Conservation (phyloP, 805 yeast species). For the Metschnikowia similis region DNA sequence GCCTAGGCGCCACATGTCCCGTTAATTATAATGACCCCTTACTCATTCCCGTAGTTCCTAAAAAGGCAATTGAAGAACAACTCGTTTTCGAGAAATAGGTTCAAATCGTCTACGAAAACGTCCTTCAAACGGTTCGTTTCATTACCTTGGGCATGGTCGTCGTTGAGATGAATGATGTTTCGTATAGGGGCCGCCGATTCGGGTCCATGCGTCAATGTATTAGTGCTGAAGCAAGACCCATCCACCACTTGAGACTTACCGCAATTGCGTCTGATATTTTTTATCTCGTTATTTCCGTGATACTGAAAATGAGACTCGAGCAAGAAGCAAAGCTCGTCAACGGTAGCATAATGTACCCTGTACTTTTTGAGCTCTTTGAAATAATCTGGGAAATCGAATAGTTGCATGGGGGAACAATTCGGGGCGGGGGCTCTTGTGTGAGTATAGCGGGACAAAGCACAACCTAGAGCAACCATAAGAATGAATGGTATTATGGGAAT, state of each 20-base stretch:
- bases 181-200: conserved; percentile 6
- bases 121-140: not conserved
- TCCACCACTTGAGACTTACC: not conserved
- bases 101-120: not conserved
- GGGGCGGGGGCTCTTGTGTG: not conserved
- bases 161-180: conserved; percentile 7
- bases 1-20: not conserved
- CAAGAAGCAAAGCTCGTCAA: conserved; percentile 24
- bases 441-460: not conserved
- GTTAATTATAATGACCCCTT: conserved; percentile 17
- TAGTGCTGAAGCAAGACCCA: not conserved
- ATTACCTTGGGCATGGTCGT: not conserved
- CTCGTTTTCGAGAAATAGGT: conserved; percentile 4
- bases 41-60: not conserved
- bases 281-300: conserved; percentile 18
- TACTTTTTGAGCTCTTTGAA: conserved; percentile 20
- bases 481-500: conserved; percentile 23
- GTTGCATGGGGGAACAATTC: not conserved
- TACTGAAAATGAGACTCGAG: conserved; percentile 5
- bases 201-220: not conserved
- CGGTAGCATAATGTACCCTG: conserved; percentile 23
- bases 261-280: not conserved
- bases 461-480: not conserved
- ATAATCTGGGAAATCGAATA: conserved; percentile 18
- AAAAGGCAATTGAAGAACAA: conserved; percentile 3